phyloP scores from a whole-genome alignment of 2,329 filamentous ascomycete genomes.

The Penicillium carneum region DNA sequence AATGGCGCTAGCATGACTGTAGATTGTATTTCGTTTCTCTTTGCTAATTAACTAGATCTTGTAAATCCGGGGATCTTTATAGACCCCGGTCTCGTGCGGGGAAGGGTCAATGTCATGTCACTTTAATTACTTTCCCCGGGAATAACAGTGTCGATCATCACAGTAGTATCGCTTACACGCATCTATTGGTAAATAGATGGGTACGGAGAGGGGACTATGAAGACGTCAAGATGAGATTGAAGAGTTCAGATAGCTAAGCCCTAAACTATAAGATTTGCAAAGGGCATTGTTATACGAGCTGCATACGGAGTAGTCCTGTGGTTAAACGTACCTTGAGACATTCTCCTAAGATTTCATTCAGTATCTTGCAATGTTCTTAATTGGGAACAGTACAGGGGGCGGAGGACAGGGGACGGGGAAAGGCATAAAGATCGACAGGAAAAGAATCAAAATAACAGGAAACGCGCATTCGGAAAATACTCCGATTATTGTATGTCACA shows the following conservation, averaged over 20 bases:
- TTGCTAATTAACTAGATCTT: no score
- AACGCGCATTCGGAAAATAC: background rate
- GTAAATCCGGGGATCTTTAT: background rate
- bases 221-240: no score
- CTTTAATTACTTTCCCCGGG: background rate
- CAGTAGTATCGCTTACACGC: background rate
- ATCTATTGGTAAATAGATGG: background rate
- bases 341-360: background rate
- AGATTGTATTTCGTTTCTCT: background rate
- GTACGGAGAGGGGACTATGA: no score
- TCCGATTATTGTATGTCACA: background rate
- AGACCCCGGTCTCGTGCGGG: background rate
- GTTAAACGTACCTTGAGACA: background rate
- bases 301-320: background rate
- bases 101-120: background rate
- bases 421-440: background rate
- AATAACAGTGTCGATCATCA: background rate
- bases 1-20: slow-evolving; percentile 19
- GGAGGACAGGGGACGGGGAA: background rate
- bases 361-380: background rate
- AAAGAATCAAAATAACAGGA: background rate
- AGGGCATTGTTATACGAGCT: background rate
- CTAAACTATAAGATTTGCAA: no score
- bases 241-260: no score
- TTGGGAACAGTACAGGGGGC: background rate